Base-by-base conservation (phyloP, 179 eudicot species). In the Spinacia oleracea region DNA sequence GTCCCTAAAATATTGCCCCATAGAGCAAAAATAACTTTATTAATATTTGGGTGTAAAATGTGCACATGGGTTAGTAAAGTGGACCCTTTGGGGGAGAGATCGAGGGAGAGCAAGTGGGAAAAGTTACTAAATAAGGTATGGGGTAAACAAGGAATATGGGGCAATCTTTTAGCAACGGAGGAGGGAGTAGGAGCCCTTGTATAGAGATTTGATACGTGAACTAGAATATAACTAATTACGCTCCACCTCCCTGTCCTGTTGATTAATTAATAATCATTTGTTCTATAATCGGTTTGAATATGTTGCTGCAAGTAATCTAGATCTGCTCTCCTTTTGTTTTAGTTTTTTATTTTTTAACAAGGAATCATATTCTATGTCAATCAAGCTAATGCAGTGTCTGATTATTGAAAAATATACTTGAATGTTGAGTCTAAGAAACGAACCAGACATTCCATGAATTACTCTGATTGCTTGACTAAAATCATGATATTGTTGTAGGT, bases 401-500 rank as follows among this genome's bases (percentile, higher is more conserved):
- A 12, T 15, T 14, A 48, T 20, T 48, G 53, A 48, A 32, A 63
- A 66, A 5, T 66, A 46, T 35, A 2, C 70, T 25, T 59, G 14
- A 34, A 38, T n/a, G n/a, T n/a, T n/a, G n/a, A n/a, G n/a, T 20
- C 5, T 35, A 35, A 66, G 25, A 16, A 15, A 14, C 7, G 1
- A 67, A 21, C 2, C 6, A 23, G 23, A 46, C 74, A 21, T 45
- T 35, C 9, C 16, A 2, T 18, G 38, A 31, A 70, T 34, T 71
- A 12, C 62, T n/a, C 48, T 60, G 34, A 48, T 51, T 65, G 55
- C 75, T 70, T 45, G 11, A 32, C 58, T 25, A 42, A 55, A 76
- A 64, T 72, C 59, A 18, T 51, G 51, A 62, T 73, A 15, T 83
- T 86, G 81, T 85, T 86, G 81, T 85, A 93, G 96, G 86, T 81